These are phyloP conservation scores for Echria macrotheca DNA, from an alignment of 495 filamentous ascomycete genomes.

Conservation along the genomic window DNA sequence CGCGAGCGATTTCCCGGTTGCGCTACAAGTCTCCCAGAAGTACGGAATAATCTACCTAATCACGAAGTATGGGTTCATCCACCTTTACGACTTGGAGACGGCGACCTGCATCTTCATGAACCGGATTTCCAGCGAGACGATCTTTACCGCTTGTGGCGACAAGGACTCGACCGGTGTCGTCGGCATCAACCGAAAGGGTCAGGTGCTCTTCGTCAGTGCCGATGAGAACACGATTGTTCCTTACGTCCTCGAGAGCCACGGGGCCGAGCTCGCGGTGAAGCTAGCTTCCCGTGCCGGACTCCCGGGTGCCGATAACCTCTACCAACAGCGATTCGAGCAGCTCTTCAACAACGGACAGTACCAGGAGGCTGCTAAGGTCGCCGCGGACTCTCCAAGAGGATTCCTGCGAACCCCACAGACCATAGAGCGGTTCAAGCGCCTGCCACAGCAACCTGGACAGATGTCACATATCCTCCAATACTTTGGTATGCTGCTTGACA, in stretches of 20 bases:
- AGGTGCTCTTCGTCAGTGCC: constrained; percentile 87
- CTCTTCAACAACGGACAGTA: constrained; percentile 71
- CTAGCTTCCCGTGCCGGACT: constrained; percentile 90
- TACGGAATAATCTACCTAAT: constrained; percentile 96
- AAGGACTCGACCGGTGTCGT: constrained; percentile 79
- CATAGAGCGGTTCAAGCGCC: constrained; percentile 87
- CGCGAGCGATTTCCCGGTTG: constrained; percentile 94
- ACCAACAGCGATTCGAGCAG: constrained; percentile 86
- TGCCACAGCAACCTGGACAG: constrained; percentile 66
- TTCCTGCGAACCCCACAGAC: constrained; percentile 92
- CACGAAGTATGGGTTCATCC: constrained; percentile 98
- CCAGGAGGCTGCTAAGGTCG: constrained; percentile 85
- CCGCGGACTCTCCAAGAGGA: constrained; percentile 91
- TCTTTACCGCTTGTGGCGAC: constrained; percentile 88
- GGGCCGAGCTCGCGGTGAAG: constrained; percentile 85
- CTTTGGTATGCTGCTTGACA: constrained; percentile 94
- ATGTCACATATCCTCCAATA: constrained; percentile 95
- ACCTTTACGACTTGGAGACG: constrained; percentile 95
- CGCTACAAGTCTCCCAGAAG: constrained; percentile 92
- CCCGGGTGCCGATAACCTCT: constrained; percentile 91
- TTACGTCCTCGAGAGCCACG: constrained; percentile 92
- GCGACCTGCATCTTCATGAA: constrained; percentile 99
- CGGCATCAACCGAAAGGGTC: constrained; percentile 95
- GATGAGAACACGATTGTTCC: constrained; percentile 87
- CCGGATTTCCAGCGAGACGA: constrained; percentile 97